A percentile compares a stretch with the other conserved stretches of the same genome.
phyloP scores from a whole-genome alignment of 106 monocot species.

The Narthecium ossifragum region DNA sequence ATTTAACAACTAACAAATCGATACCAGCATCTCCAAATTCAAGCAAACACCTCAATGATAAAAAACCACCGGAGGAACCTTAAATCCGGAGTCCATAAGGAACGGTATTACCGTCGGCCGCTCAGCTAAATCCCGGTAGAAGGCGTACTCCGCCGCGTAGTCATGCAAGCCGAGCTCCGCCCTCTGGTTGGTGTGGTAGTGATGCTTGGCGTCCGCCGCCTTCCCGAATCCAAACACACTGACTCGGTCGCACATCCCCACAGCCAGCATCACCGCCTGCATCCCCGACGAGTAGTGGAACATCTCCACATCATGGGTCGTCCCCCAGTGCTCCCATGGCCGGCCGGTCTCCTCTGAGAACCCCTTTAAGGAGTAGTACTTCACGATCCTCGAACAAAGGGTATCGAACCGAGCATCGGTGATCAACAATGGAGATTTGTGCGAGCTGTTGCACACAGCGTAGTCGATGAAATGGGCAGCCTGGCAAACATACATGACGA shows the following conservation, averaged over 20 bases:
- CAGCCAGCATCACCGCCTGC: constrained; percentile 49
- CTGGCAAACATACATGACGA: constrained; percentile 52
- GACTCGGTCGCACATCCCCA: constrained; percentile 41
- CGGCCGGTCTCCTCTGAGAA: constrained; percentile 32
- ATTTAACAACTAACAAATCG: too few species aligned
- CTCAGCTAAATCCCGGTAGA: constrained; percentile 38
- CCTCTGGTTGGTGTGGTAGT: constrained; percentile 72
- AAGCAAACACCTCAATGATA: constrained; percentile 11
- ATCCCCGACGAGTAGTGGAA: constrained; percentile 73
- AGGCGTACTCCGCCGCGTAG: constrained; percentile 52
- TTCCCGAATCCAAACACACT: constrained; percentile 63
- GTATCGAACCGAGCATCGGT: constrained; percentile 44
- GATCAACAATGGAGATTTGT: constrained; percentile 22
- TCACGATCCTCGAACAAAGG: constrained; percentile 36
- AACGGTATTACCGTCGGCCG: constrained; percentile 39
- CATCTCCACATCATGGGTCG: constrained; percentile 27
- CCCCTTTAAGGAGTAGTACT: constrained; percentile 46
- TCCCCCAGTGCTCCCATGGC: constrained; percentile 23
- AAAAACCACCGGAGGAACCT: constrained; percentile 26
- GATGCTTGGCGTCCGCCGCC: constrained; percentile 38
- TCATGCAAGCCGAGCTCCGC: constrained; percentile 61
- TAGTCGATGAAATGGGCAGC: constrained; percentile 41
- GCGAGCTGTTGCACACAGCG: constrained; percentile 26
- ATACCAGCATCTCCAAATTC: too few species aligned
- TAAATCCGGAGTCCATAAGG: constrained; percentile 24